Base-by-base conservation (phyloP, 2,329 filamentous ascomycete species). In the Fusarium napiforme region DNA sequence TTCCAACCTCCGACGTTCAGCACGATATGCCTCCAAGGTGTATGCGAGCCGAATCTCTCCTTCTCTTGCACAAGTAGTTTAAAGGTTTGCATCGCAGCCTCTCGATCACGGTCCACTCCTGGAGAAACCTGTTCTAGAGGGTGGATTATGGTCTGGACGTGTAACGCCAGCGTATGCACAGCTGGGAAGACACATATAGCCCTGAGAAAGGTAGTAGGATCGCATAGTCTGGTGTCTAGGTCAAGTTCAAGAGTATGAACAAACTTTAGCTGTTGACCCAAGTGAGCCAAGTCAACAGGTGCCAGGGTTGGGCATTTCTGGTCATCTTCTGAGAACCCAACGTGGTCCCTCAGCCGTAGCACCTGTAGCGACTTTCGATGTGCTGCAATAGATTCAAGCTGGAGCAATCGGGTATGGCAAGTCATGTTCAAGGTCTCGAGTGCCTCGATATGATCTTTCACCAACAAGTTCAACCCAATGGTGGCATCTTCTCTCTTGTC, bases 1-100 rank as follows among this genome's bases (percentile, higher is more conserved):
- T 81, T 81, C 85, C 85, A 87, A 12, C 85, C 85, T 9, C 85
- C 86, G 3, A 87, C 82, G 37, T 86, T 87, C 64, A 87, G 78
- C n/a, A 81, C 83, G 59, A 87, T 81, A 36, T 76, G 77, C 55
- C 77, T 81, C 84, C 84, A 87, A 4, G 79, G 74, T 4, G 73
- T 53, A 10, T 61, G 59, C 14, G 66, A 57, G 3, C 62, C 52
- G 15, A 37, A 45, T 19, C 72, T 72, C 32, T 71, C 71, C 68
- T 81, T 82, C 37, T 73, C 73, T 12, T 76, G 72, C 7, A 82
- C 49, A n/a, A 86, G 76, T 14, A 77, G 66, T 14, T 71, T 70
- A 43, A 86, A 79, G 2, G 76, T 81, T 32, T 77, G 65, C 72
- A 82, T 77, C 4, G 81, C 81, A 7, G 80, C 79, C 21, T 83